These are phyloP conservation scores for Xylaria castorea DNA, from an alignment of 495 filamentous ascomycete genomes.

Conservation along the genomic window DNA sequence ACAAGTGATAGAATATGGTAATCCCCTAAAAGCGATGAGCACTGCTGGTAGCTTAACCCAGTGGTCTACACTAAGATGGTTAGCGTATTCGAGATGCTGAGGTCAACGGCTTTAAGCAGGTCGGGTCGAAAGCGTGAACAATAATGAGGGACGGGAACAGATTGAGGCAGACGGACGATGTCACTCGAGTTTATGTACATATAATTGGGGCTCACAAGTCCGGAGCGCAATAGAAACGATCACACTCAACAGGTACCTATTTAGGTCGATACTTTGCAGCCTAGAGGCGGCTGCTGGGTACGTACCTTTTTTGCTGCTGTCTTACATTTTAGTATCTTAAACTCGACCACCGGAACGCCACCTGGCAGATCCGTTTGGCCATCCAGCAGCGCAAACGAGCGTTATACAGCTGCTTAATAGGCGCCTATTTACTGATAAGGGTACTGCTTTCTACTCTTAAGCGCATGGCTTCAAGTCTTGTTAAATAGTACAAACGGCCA, in stretches of 20 bases:
- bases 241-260: neutral
- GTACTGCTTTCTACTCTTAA: neutral
- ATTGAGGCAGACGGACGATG: neutral
- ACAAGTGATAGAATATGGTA: neutral
- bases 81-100: conserved; percentile 2
- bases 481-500: too few relatives aligned
- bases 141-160: neutral
- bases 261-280: neutral
- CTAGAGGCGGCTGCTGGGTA: neutral
- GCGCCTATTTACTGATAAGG: neutral
- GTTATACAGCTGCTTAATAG: neutral
- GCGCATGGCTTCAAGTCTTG: too few relatives aligned
- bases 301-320: neutral
- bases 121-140: neutral
- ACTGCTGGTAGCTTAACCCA: neutral
- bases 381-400: neutral
- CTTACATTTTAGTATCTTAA: neutral
- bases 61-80: conserved; percentile 6
- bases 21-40: neutral
- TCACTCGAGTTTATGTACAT: neutral
- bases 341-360: neutral
- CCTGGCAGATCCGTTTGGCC: neutral
- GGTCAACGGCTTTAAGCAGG: neutral
- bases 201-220: neutral
- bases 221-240: neutral